Conservation (phyloP, 805 yeast genomes). For the Cyberlindnera euphorbiiphila region DNA sequence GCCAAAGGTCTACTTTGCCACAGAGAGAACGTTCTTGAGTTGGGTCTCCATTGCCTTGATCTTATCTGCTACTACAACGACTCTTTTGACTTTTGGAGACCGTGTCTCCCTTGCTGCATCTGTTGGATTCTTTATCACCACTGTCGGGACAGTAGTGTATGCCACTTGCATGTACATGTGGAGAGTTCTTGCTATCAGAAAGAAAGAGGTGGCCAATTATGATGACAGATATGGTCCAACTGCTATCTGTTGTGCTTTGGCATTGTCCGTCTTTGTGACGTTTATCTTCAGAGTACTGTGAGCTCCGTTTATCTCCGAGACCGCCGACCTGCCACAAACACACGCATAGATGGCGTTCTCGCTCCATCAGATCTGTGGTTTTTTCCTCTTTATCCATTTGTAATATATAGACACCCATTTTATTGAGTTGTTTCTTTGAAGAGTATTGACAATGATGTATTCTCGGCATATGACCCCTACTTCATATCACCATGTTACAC, state of each 20-base stretch:
- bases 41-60: constrained; percentile 92
- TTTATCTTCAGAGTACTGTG: constrained; percentile 40
- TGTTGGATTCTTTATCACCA: constrained; percentile 79
- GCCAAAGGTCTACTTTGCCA: constrained; percentile 98
- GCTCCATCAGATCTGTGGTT: too few species aligned
- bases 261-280: constrained; percentile 61
- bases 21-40: constrained; percentile 89
- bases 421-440: too few species aligned
- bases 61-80: constrained; percentile 83
- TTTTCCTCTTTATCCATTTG: too few species aligned
- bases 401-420: too few species aligned
- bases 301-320: not conserved
- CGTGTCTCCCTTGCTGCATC: constrained; percentile 73
- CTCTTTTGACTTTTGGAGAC: constrained; percentile 82
- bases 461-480: too few species aligned
- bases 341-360: too few species aligned
- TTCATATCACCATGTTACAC: too few species aligned
- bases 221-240: constrained; percentile 89
- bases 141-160: constrained; percentile 68
- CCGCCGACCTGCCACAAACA: constrained; percentile 1
- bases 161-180: constrained; percentile 71
- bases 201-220: constrained; percentile 76
- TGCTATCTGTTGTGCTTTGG: constrained; percentile 70
- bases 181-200: constrained; percentile 80
- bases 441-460: too few species aligned